Evolutionary conservation across 1,284 basidiomycete genomes (phyloP), one percentile per base, ranked within the genome.

Genomic region (Flammula alnicola): DNA sequence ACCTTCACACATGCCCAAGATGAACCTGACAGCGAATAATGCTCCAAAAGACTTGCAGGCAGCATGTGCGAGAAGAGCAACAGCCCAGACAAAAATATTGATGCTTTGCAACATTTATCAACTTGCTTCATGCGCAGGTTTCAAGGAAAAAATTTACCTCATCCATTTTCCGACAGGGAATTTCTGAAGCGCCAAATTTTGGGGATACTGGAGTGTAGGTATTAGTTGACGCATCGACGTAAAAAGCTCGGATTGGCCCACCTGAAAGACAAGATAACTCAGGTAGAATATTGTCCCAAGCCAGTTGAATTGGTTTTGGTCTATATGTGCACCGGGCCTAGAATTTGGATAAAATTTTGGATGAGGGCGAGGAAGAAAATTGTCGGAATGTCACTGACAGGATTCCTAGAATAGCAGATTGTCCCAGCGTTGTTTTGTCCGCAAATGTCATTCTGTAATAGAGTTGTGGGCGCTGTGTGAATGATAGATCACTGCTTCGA

Each of bases 151-250:
- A 27, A 19, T 11, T 12, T 53, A 79, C 84, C 85, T 88, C 83
- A 92, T 88, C 88, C 88, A 91, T 71, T 90, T 91, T 25, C 85
- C 90, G 20, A 91, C 84, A 1, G 88, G 90, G 53, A 90, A 81
- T 38, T 78, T 77, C 57, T 93, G 90, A 8, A 93, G 74, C 6
- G 86, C 88, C 20, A 91, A 71, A 58, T 88, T 89, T 66, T 92
- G 88, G 1, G 87, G 87, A 62, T 87, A 89, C 69, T 88, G 71
- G 44, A 49, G 47, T 71, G 58, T 50, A 5, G 42, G 30, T 23
- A 26, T 16, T 12, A 17, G 26, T 12, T 35, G n/a, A 19, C 8
- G 36, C 19, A 46, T 19, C n/a, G 7, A 19, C 14, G n/a, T 17
- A 4, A 27, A 23, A 23, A n/a, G 31, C 38, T 57, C 33, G 33